Percentiles rank a stretch among this genome's conserved stretches.
phyloP scores from a whole-genome alignment of 352 stramenopile species.

The Globisporangium yorkense region DNA sequence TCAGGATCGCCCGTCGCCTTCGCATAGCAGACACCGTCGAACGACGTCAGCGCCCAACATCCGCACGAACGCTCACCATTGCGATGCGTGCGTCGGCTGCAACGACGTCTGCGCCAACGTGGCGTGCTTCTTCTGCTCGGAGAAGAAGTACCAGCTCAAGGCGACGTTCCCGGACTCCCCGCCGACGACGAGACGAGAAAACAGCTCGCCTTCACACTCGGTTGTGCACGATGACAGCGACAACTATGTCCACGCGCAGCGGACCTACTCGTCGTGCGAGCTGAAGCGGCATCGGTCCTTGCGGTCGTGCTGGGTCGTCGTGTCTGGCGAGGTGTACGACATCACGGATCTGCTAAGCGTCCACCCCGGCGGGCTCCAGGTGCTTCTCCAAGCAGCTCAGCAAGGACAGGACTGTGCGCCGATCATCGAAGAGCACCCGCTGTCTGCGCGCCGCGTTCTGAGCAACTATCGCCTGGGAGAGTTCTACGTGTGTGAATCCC shows the following conservation, averaged over 20 bases:
- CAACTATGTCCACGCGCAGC: slow-evolving; percentile 10
- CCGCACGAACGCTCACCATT: slow-evolving; percentile 29
- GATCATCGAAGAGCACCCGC: slow-evolving; percentile 52
- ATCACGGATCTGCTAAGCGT: slow-evolving; percentile 84
- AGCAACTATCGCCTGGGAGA: slow-evolving; percentile 55
- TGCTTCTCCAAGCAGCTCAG: slow-evolving; percentile 47
- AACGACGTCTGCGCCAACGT: slow-evolving; percentile 67
- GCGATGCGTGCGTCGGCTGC: slow-evolving; percentile 72
- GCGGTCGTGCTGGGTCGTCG: slow-evolving; percentile 89
- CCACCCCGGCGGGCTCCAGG: slow-evolving; percentile 82
- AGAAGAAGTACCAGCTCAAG: slow-evolving; percentile 70
- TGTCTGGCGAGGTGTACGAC: slow-evolving; percentile 87
- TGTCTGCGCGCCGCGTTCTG: slow-evolving; percentile 31
- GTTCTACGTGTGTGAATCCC: slow-evolving; percentile 57
- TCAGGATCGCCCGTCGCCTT: background rate
- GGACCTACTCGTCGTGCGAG: slow-evolving; percentile 87
- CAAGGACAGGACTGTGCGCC: slow-evolving; percentile 45
- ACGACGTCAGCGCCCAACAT: background rate
- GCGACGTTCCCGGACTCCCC: slow-evolving; percentile 33
- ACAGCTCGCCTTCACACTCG: background rate
- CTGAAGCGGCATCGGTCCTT: slow-evolving; percentile 71
- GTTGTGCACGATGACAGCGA: background rate
- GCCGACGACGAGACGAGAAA: background rate
- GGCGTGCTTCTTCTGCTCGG: slow-evolving; percentile 64
- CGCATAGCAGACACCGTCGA: background rate